Base-by-base conservation (phyloP, 2,329 filamentous ascomycete species). In the Sclerotinia minor region DNA sequence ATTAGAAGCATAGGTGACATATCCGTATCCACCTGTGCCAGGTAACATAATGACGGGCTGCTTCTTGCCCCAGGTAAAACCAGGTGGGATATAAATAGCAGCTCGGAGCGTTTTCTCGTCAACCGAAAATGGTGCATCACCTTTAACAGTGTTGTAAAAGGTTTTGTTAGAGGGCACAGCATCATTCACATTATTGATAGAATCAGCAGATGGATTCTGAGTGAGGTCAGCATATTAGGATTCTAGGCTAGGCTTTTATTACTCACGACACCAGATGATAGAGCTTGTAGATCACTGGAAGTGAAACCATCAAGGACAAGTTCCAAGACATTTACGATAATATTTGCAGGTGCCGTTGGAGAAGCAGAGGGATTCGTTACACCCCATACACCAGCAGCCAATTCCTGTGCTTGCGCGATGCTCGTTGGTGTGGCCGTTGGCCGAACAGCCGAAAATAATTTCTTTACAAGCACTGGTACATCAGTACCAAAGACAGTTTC, bases 31-130 rank as follows among this genome's bases (percentile, higher is more conserved):
- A 17, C 81, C 83, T 0, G 85, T 87, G 2, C 84, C 84, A 3
- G 83, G 83, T 7, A 86, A 79, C 15, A 87, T 78, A 17, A 87
- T 78, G 24, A 86, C 79, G 0, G 83, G 83, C 35, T 77, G 79
- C 61, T 80, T 79, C 19, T 77, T 72, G 17, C 82, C 82, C 69
- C 79, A 80, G 17, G 79, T 80, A 76, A 86, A 87, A 19, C 73
- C 75, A 0, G 77, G 54, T 1, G 84, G 83, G 55, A 86, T 84
- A 73, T 81, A 80, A 64, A 87, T 84, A 2, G 81, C 84, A n/a
- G 79, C 74, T 35, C 83, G 81, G 21, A 87, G 79, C 13, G 76
- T 72, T 0, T 72, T 68, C 72, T 87, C 84, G 0, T 78, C 72
- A 4, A 85, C 68, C 0, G 79, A 79, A 74, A 85, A 87, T 0